Evolutionary conservation across 2,329 filamentous ascomycete genomes (phyloP).

Genomic region (Fusarium dlaminii): DNA sequence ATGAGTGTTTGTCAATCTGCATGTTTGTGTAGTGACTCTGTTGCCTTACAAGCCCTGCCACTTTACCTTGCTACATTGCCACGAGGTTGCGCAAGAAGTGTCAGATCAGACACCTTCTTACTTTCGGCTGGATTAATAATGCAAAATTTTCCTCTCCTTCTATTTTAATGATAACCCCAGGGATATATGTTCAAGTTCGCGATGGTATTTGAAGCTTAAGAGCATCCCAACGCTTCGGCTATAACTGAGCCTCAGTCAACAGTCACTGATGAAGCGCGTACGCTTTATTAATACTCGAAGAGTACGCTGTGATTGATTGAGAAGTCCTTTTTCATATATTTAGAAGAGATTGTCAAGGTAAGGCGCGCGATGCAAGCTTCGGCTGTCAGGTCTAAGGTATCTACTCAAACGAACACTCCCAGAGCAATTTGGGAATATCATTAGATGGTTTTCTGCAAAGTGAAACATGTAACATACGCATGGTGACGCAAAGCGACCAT

Average conservation of each 20-base stretch:
- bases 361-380: neutral
- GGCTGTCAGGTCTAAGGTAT: neutral
- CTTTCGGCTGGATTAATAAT: no score
- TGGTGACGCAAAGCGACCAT: accelerated
- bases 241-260: neutral
- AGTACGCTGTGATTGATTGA: accelerated
- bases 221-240: neutral
- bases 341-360: neutral
- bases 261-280: neutral
- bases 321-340: no score
- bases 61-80: no score
- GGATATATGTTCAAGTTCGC: no score
- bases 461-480: accelerated
- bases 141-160: accelerated
- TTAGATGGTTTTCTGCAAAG: neutral
- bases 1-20: neutral
- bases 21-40: neutral
- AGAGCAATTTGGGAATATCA: neutral
- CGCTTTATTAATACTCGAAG: neutral
- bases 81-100: neutral
- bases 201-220: neutral
- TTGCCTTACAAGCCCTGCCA: neutral
- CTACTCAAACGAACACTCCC: neutral
- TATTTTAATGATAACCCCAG: accelerated
- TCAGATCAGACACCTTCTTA: accelerated